Conservation (phyloP, 2,329 filamentous ascomycete species). For the Trichoderma harzianum region DNA sequence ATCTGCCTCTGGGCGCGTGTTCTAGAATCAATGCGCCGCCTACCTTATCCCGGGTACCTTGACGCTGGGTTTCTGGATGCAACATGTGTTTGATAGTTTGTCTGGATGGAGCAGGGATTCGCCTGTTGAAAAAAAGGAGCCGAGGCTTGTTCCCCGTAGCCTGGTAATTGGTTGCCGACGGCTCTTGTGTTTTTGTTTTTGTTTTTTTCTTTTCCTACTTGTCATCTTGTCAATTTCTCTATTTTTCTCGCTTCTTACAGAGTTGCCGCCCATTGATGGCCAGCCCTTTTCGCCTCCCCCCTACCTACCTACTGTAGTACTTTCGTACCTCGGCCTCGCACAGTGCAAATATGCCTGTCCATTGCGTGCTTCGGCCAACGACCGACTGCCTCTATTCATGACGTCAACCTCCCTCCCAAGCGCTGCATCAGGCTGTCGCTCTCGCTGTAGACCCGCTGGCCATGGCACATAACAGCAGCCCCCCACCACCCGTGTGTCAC, state of each 20-base stretch:
- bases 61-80: background rate
- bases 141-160: background rate
- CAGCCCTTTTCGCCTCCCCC: background rate
- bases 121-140: background rate
- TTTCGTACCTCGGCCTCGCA: background rate
- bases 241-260: background rate
- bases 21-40: background rate
- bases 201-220: background rate
- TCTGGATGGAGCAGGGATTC: background rate
- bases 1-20: background rate
- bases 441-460: background rate
- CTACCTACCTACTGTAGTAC: background rate
- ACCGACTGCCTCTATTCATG: slow-evolving; percentile 10
- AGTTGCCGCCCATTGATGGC: background rate
- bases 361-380: slow-evolving; percentile 14
- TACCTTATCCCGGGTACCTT: background rate
- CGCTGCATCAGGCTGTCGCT: background rate
- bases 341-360: background rate
- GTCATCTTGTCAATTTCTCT: background rate
- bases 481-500: background rate
- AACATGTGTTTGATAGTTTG: background rate
- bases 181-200: background rate
- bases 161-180: background rate
- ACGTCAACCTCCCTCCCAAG: background rate
- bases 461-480: background rate